Base-by-base conservation (phyloP, 208 protist genomes). In the Acanthamoeba healyi region DNA sequence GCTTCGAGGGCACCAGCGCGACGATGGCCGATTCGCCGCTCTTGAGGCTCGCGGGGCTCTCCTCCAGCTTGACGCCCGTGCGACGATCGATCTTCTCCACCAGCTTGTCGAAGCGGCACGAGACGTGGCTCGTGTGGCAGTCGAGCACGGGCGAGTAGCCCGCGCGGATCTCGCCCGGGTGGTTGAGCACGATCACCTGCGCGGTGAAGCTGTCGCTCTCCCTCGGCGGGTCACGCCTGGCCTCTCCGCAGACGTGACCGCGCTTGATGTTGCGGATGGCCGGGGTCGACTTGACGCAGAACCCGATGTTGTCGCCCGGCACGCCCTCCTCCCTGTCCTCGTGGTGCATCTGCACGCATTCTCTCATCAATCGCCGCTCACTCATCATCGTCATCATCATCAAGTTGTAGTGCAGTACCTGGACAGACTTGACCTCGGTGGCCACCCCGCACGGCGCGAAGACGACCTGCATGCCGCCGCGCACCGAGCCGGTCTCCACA, bases 81-180 rank as follows among this genome's bases (percentile, higher is more conserved):
- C 98, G 95, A 94, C 97, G 97, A 94, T 99, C 98, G 88, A 99
- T 97, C 97, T 99, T 99, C 72, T 97, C 96, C 89, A 97, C 77
- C 94, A 99, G 97, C 81, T 97, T 96, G 44, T 87, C 92, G 95
- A 99, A 98, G 94, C 97, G 97, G 96, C 98, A 99, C 56, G 98
- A 97, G 96, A 99, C 98, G 96, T 98, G 98, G 82, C 96, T 96
- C 63, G 98, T 99, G 98, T 99, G 98, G 96, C 98, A 99, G 96
- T 99, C 98, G 29, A 99, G 86, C 51, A 98, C 96, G 36, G 98
- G 98, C 32, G 96, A 94, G 95, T 99, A 99, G 84, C 98, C 98
- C 92, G 93, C 96, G 54, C 91, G 94, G 95, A 99, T 98, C 96
- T 98, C 63, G 91, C 98, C 98, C 70, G 98, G 98, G 96, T 99